Conservation (phyloP, 768 basidiomycete genomes). For the Mycena metata region DNA sequence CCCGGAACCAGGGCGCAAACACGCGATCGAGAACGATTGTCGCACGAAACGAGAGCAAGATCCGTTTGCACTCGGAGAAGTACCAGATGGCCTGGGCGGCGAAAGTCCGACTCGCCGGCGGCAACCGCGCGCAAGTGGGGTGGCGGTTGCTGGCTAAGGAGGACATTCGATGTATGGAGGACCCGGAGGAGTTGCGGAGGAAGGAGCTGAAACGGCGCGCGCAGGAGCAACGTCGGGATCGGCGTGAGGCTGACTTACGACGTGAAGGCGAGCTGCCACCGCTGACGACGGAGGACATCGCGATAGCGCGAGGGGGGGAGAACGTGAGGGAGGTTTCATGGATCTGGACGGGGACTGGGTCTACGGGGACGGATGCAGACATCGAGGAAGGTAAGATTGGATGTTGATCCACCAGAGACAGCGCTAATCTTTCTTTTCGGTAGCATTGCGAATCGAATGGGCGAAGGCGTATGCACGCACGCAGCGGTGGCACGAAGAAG, state of each 20-base stretch:
- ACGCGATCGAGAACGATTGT: conserved; percentile 18
- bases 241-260: too few relatives aligned
- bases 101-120: too few relatives aligned
- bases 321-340: too few relatives aligned
- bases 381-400: too few relatives aligned
- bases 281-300: background rate
- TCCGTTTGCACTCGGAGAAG: conserved; percentile 2
- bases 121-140: background rate
- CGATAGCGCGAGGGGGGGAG: too few relatives aligned
- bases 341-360: conserved; percentile 9
- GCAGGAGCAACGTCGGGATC: too few relatives aligned
- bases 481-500: background rate
- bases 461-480: background rate
- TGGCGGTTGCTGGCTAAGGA: too few relatives aligned
- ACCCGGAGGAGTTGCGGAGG: too few relatives aligned
- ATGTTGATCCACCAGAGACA: too few relatives aligned
- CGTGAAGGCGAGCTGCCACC: background rate
- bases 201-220: too few relatives aligned
- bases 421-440: too few relatives aligned
- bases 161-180: too few relatives aligned
- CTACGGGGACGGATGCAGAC: background rate
- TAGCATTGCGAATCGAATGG: conserved; percentile 29
- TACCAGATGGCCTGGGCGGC: conserved; percentile 20
- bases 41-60: conserved; percentile 3
- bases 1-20: conserved; percentile 41